These are phyloP conservation scores for Chlorella sp. DNA, from an alignment of 139 green algal genomes.

Conservation along the genomic window DNA sequence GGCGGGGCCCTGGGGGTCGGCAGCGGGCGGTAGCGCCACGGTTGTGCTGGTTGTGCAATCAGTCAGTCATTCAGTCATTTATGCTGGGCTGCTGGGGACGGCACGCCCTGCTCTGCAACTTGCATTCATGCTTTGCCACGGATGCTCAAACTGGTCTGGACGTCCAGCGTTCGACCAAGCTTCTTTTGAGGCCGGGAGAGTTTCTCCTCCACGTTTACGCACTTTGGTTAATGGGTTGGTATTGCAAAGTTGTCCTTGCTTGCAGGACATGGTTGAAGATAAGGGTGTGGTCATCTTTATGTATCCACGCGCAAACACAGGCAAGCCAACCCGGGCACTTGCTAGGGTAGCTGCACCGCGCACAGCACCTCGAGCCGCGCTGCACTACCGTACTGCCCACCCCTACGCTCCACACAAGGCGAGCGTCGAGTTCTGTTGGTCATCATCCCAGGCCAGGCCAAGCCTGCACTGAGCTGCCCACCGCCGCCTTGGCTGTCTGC, in stretches of 20 bases:
- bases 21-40: background rate
- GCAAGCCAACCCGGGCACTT: background rate
- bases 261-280: constrained; percentile 35
- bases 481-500: background rate
- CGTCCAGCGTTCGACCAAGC: too few relatives aligned
- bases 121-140: too few relatives aligned
- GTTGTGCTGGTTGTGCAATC: background rate
- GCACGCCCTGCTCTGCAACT: too few relatives aligned
- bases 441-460: background rate
- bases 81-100: too few relatives aligned
- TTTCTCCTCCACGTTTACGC: too few relatives aligned
- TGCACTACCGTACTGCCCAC: background rate
- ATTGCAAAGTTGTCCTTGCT: too few relatives aligned
- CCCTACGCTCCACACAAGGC: background rate
- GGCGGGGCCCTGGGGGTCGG: background rate
- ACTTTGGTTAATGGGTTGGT: too few relatives aligned
- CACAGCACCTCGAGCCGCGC: background rate
- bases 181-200: too few relatives aligned
- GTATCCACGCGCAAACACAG: constrained; percentile 46
- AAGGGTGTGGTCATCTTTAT: constrained; percentile 54
- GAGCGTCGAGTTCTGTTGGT: background rate
- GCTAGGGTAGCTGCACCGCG: background rate
- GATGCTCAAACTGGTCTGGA: too few relatives aligned
- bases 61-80: too few relatives aligned
- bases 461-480: background rate